phyloP scores from a whole-genome alignment of 306 rosid genomes.

The Herpetospermum pedunculosum region DNA sequence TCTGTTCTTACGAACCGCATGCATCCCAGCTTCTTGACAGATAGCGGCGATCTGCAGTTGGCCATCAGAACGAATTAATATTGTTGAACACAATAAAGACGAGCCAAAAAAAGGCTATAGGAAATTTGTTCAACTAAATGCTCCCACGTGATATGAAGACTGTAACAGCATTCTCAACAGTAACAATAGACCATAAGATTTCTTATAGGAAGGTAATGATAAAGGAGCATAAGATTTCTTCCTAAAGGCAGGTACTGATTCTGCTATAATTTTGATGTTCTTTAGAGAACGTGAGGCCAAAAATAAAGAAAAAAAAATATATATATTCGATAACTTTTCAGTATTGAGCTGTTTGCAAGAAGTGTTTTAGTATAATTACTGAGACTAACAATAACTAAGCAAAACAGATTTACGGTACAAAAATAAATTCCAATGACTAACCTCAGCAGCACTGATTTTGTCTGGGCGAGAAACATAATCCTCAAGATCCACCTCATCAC shows the following conservation, averaged over 20 bases:
- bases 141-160: neutral
- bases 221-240: no score
- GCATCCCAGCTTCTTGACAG: slow-evolving; percentile 99
- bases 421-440: slow-evolving; percentile 32
- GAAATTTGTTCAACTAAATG: neutral
- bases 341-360: neutral
- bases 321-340: no score
- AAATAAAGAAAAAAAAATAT: no score
- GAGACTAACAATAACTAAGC: no score
- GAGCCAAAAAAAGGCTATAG: neutral
- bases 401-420: no score
- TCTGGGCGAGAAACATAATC: slow-evolving; percentile 99
- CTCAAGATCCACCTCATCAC: slow-evolving; percentile 96
- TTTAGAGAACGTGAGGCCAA: no score
- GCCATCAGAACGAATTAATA: neutral
- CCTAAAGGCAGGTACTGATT: no score
- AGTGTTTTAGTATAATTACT: no score
- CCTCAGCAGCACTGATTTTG: slow-evolving; percentile 99
- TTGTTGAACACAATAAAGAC: neutral
- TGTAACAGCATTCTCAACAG: neutral
- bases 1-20: slow-evolving; percentile 93
- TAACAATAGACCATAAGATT: no score
- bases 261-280: no score
- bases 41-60: slow-evolving; percentile 72
- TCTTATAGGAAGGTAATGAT: no score